Percentiles rank a stretch among this genome's conserved stretches.
These are phyloP conservation scores for Scutellaria minor DNA, from an alignment of 257 asterid species.

Conservation along the genomic window DNA sequence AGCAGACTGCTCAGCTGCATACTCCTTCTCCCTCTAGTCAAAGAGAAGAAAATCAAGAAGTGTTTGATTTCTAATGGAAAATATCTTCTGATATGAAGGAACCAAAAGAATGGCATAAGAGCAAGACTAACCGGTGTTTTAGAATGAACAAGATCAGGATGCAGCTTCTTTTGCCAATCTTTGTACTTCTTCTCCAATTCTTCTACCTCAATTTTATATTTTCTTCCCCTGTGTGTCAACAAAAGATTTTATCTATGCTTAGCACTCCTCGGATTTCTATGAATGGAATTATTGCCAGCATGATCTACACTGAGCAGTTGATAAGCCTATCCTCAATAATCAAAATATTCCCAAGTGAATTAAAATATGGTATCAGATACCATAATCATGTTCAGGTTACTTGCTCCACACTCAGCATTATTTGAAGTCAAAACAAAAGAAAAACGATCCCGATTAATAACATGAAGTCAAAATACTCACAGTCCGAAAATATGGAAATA, in stretches of 20 bases:
- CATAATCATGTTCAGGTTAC: constrained; percentile 23
- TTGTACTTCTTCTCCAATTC: constrained; percentile 81
- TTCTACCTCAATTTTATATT: constrained; percentile 56
- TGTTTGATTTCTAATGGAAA: not conserved
- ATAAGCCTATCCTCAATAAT: constrained; percentile 14
- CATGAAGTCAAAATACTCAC: constrained; percentile 48
- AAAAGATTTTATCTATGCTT: constrained; percentile 23
- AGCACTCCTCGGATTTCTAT: not conserved
- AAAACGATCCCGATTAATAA: constrained; percentile 9
- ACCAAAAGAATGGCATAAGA: constrained; percentile 19
- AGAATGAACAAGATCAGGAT: constrained; percentile 94
- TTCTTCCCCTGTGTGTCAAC: constrained; percentile 57
- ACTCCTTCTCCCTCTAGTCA: constrained; percentile 79
- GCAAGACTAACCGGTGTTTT: constrained; percentile 68
- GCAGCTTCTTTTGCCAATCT: constrained; percentile 97
- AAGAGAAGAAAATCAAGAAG: constrained; percentile 30
- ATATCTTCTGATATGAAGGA: not conserved
- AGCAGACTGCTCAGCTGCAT: constrained; percentile 96
- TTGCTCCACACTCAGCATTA: not conserved
- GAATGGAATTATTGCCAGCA: not conserved
- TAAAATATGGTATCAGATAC: not conserved
- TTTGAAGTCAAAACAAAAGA: not conserved
- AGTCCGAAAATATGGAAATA: constrained; percentile 80
- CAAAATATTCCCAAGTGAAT: not conserved
- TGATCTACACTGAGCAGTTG: constrained; percentile 12